phyloP scores from a whole-genome alignment of 495 filamentous ascomycete species.

The Annulohypoxylon maeteangense region DNA sequence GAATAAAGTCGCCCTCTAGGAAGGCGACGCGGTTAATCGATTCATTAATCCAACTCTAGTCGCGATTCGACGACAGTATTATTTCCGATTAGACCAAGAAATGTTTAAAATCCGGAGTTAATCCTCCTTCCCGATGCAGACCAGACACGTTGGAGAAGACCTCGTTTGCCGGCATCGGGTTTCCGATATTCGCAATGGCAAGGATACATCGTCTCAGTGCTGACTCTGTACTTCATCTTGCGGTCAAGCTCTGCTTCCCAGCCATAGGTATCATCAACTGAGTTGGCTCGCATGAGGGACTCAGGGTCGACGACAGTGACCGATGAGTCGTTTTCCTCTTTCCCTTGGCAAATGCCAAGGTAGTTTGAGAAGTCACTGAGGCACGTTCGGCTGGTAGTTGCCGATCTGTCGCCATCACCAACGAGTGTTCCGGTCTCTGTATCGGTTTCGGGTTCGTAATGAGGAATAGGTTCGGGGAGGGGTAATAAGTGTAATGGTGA shows the following conservation, averaged over 20 bases:
- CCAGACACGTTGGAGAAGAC: conserved; percentile 59
- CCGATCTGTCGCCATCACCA: conserved; percentile 23
- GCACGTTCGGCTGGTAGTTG: conserved; percentile 19
- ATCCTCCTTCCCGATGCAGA: conserved; percentile 34
- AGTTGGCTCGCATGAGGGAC: conserved; percentile 32
- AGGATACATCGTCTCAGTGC: conserved; percentile 20
- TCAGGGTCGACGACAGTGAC: conserved; percentile 45
- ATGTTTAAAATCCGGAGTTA: conserved; percentile 25
- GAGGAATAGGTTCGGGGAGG: conserved; percentile 29
- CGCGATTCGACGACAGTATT: neutral
- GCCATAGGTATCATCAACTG: conserved; percentile 57
- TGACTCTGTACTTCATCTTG: conserved; percentile 40
- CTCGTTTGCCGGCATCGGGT: conserved; percentile 49
- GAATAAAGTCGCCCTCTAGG: neutral
- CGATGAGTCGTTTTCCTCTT: conserved; percentile 31
- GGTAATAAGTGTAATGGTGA: conserved; percentile 36
- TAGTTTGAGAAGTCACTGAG: conserved; percentile 52
- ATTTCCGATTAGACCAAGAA: neutral
- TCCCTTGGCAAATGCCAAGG: conserved; percentile 39
- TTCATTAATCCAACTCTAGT: conserved; percentile 29
- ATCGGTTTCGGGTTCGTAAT: conserved; percentile 51
- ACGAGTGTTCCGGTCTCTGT: conserved; percentile 44
- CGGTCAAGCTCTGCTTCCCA: conserved; percentile 60
- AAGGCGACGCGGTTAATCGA: conserved; percentile 8
- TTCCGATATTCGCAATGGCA: conserved; percentile 39